Evolutionary conservation across 805 yeast species (phyloP).

Genomic region (Ogataea pilisensis): DNA sequence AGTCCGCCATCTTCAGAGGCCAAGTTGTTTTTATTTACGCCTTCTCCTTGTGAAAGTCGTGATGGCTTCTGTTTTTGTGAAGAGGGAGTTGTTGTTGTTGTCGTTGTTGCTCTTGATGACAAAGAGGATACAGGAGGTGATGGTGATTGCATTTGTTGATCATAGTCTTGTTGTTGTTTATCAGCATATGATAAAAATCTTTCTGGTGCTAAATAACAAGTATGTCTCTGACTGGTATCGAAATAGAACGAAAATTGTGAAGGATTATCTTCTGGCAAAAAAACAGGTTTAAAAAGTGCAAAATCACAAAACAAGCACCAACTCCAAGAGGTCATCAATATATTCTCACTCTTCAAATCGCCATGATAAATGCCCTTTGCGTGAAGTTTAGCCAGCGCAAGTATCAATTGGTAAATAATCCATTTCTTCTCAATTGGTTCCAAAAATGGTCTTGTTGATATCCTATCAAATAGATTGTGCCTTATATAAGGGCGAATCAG

Average conservation of each 20-base stretch:
- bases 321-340: conserved; percentile 82
- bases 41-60: conserved; percentile 9
- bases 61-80: no score
- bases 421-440: conserved; percentile 79
- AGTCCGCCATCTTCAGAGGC: conserved; percentile 27
- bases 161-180: conserved; percentile 11
- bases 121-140: not conserved
- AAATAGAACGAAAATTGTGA: conserved; percentile 88
- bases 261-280: conserved; percentile 89
- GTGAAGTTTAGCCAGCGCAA: conserved; percentile 64
- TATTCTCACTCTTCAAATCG: conserved; percentile 87
- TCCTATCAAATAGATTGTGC: conserved; percentile 80
- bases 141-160: conserved; percentile 8
- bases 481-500: conserved; percentile 76
- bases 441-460: conserved; percentile 82
- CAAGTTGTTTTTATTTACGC: conserved; percentile 2
- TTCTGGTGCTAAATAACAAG: conserved; percentile 94
- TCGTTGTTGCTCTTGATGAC: no score
- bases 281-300: conserved; percentile 78
- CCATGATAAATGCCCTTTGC: conserved; percentile 68
- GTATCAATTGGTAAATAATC: conserved; percentile 74
- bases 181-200: conserved; percentile 49
- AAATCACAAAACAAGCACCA: conserved; percentile 84
- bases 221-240: conserved; percentile 82
- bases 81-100: no score